Percentiles rank a stretch among this genome's conserved stretches.
Evolutionary conservation across 306 rosid species (phyloP).

Genomic region (Quercus suber): DNA sequence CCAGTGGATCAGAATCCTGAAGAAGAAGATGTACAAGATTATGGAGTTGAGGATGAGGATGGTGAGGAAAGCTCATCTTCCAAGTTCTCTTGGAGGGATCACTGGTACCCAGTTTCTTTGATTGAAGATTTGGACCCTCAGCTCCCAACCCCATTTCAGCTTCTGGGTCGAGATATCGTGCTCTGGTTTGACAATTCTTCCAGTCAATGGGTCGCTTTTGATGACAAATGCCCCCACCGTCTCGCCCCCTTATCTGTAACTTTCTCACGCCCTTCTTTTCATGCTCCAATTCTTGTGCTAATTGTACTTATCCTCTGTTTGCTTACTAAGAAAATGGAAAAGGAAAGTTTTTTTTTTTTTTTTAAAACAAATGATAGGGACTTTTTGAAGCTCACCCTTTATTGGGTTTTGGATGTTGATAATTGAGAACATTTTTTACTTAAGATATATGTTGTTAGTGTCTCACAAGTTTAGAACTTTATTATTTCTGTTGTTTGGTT

Average conservation of each 20-base stretch:
- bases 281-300: background rate
- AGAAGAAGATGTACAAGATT: conserved; percentile 33
- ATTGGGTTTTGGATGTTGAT: background rate
- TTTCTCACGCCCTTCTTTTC: background rate
- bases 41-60: conserved; percentile 36
- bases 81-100: conserved; percentile 87
- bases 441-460: background rate
- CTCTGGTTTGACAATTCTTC: conserved; percentile 70
- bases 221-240: conserved; percentile 95
- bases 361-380: background rate
- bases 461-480: background rate
- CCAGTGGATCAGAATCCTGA: conserved; percentile 35
- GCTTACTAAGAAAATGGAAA: conserved; percentile 8
- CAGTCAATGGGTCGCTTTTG: conserved; percentile 81
- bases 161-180: conserved; percentile 86
- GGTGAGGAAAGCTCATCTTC: conserved; percentile 51
- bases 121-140: conserved; percentile 80
- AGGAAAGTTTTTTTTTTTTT: background rate
- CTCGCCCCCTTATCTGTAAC: conserved; percentile 95
- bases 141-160: conserved; percentile 85
- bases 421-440: too few species aligned
- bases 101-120: conserved; percentile 97
- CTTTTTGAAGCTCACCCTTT: background rate
- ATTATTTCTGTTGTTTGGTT: background rate
- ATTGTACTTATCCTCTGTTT: conserved; percentile 9